Percentiles rank a stretch among this genome's conserved stretches.
These are phyloP conservation scores for Cyclocybe aegerita DNA, from an alignment of 768 basidiomycete genomes.

Conservation along the genomic window DNA sequence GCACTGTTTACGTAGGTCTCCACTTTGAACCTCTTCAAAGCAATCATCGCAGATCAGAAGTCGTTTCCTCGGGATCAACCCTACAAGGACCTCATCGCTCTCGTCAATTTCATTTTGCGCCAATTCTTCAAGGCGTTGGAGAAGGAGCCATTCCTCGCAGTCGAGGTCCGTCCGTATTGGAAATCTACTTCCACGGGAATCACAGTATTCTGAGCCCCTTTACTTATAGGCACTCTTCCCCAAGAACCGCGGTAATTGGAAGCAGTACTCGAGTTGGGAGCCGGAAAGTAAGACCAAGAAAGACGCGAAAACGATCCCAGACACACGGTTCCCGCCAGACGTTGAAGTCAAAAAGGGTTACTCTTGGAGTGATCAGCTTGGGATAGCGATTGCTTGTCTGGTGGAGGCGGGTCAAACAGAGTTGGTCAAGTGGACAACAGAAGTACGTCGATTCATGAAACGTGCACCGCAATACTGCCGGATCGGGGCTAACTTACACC, in stretches of 20 bases:
- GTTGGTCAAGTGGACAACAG: slow-evolving; percentile 78
- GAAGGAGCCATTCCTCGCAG: slow-evolving; percentile 81
- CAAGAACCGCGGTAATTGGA: slow-evolving; percentile 86
- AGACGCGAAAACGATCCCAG: slow-evolving; percentile 36
- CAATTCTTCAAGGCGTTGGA: slow-evolving; percentile 92
- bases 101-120: slow-evolving; percentile 85
- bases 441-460: slow-evolving; percentile 49
- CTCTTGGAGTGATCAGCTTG: slow-evolving; percentile 87
- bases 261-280: slow-evolving; percentile 78
- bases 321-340: slow-evolving; percentile 57
- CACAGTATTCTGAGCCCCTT: slow-evolving; percentile 7
- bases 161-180: slow-evolving; percentile 63
- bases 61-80: slow-evolving; percentile 77
- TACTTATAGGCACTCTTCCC: slow-evolving; percentile 77
- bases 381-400: slow-evolving; percentile 77
- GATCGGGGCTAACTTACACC: not conserved
- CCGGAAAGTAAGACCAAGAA: slow-evolving; percentile 45
- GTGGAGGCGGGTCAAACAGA: slow-evolving; percentile 61
- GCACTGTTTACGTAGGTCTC: slow-evolving; percentile 63
- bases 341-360: slow-evolving; percentile 85
- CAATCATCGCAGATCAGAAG: slow-evolving; percentile 79
- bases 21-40: slow-evolving; percentile 84
- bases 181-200: slow-evolving; percentile 5
- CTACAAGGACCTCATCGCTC: slow-evolving; percentile 76
- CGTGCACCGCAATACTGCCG: not conserved